Evolutionary conservation across 139 green algal species (phyloP), one percentile per base, ranked within the genome.

Genomic region (Coelastrella sp.): DNA sequence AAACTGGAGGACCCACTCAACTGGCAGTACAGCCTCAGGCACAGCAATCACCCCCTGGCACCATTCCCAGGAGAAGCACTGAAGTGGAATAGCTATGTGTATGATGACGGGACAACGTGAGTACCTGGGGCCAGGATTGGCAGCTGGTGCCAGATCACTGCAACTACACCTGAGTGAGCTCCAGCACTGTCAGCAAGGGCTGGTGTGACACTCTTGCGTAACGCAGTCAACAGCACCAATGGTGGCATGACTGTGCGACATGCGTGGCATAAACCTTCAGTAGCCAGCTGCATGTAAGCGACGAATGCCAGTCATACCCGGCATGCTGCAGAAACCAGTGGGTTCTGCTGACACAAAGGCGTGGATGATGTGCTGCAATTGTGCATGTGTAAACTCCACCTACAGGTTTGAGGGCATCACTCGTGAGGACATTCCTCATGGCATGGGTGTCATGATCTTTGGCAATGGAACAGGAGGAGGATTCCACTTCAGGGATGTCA

Each of bases 21-120:
- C 91, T 96, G 94, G 56, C 96, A 97, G 93, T 96, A 93, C 92
- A 96, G 90, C 49, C 90, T 98, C 79, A 91, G 92, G 17, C 91
- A 94, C 87, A 93, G 60, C 82, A 94, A 95, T 85, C 97, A 99
- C 91, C 97, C 97, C 0, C 96, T 97, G 82, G 94, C 96, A 1
- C 96, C 97, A 17, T 99, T 99, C 90, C 85, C 94, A 14, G 97
- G 97, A 11, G 96, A 98, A 89, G 90, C 96, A 0, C 89, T 98
- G 1, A 97, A 97, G 90, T 99, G 97, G 97, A 92, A 95, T 20
- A 96, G 91, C 92, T 96, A 94, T 85, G 96, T 97, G 9, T 99
- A 97, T 74, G 96, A 98, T 24, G 97, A 99, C 85, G 96, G 95
- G 86, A 98, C 96, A 73, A 98, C 97, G 97, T 99, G 91, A 95